phyloP scores from a whole-genome alignment of 768 basidiomycete genomes.

The Mycena venus region DNA sequence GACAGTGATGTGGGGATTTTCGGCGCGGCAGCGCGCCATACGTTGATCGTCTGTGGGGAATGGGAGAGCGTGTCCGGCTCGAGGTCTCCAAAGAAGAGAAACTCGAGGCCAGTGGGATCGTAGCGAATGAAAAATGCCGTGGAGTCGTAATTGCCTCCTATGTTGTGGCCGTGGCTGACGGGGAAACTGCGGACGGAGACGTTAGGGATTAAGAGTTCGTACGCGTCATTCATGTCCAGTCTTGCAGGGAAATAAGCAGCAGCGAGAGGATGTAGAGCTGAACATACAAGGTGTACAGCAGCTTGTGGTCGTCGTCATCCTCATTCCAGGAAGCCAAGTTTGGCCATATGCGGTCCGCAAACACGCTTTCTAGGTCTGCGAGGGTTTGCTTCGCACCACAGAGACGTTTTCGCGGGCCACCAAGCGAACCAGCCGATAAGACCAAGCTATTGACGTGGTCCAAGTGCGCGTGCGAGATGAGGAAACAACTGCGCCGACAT shows the following conservation, averaged over 20 bases:
- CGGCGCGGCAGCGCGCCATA: slow-evolving; percentile 88
- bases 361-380: slow-evolving; percentile 77
- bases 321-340: slow-evolving; percentile 83
- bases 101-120: slow-evolving; percentile 71
- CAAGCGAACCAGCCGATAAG: slow-evolving; percentile 84
- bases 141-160: slow-evolving; percentile 73
- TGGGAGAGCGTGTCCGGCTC: slow-evolving; percentile 84
- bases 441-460: slow-evolving; percentile 91
- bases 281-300: slow-evolving; percentile 76
- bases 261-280: slow-evolving; percentile 14
- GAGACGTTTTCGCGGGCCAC: slow-evolving; percentile 73
- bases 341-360: slow-evolving; percentile 89
- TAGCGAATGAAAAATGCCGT: slow-evolving; percentile 89
- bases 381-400: slow-evolving; percentile 73
- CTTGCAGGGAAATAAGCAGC: slow-evolving; percentile 46
- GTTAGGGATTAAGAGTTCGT: slow-evolving; percentile 64
- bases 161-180: slow-evolving; percentile 78
- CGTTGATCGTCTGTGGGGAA: slow-evolving; percentile 69
- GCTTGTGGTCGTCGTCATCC: slow-evolving; percentile 67
- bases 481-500: slow-evolving; percentile 70
- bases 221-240: slow-evolving; percentile 64
- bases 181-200: slow-evolving; percentile 78
- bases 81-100: slow-evolving; percentile 96
- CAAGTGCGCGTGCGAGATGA: slow-evolving; percentile 91
- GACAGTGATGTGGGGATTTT: slow-evolving; percentile 78